phyloP scores from a whole-genome alignment of 2,329 filamentous ascomycete species.

The Hansfordia pulvinata region DNA sequence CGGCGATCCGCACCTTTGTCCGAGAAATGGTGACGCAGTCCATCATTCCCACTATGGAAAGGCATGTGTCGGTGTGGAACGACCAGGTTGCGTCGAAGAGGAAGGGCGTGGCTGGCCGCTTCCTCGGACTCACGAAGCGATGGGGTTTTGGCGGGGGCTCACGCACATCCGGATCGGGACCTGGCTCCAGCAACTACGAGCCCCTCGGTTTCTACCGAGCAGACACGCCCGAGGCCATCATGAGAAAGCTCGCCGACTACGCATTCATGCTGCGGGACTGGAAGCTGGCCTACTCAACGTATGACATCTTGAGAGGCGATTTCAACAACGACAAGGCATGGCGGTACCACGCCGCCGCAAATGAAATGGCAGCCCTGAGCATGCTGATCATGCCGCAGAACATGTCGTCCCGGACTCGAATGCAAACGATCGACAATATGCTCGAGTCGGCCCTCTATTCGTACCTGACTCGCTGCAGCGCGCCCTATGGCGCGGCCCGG shows the following conservation, averaged over 20 bases:
- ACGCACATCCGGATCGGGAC: slow-evolving; percentile 42
- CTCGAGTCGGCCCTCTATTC: slow-evolving; percentile 87
- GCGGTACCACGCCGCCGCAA: slow-evolving; percentile 84
- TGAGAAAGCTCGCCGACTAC: slow-evolving; percentile 89
- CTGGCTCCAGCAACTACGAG: slow-evolving; percentile 59
- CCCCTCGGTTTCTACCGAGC: slow-evolving; percentile 68
- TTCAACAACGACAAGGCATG: slow-evolving; percentile 94
- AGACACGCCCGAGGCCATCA: slow-evolving; percentile 74
- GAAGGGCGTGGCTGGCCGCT: slow-evolving; percentile 79
- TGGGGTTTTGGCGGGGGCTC: slow-evolving; percentile 69
- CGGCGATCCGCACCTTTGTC: slow-evolving; percentile 76
- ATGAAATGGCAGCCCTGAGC: slow-evolving; percentile 88
- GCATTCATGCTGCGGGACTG: slow-evolving; percentile 95
- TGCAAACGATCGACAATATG: slow-evolving; percentile 74
- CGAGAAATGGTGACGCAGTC: slow-evolving; percentile 94
- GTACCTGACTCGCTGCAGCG: slow-evolving; percentile 72
- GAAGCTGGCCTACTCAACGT: slow-evolving; percentile 83
- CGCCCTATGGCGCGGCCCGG: slow-evolving; percentile 68
- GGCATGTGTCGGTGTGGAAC: slow-evolving; percentile 84
- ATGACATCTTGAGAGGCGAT: slow-evolving; percentile 78
- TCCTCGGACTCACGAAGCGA: slow-evolving; percentile 85
- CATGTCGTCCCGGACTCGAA: slow-evolving; percentile 59
- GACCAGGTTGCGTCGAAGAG: slow-evolving; percentile 89
- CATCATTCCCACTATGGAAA: slow-evolving; percentile 91
- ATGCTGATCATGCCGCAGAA: slow-evolving; percentile 64